Evolutionary conservation across 352 stramenopile species (phyloP).

Genomic region (Phytophthora cactorum): DNA sequence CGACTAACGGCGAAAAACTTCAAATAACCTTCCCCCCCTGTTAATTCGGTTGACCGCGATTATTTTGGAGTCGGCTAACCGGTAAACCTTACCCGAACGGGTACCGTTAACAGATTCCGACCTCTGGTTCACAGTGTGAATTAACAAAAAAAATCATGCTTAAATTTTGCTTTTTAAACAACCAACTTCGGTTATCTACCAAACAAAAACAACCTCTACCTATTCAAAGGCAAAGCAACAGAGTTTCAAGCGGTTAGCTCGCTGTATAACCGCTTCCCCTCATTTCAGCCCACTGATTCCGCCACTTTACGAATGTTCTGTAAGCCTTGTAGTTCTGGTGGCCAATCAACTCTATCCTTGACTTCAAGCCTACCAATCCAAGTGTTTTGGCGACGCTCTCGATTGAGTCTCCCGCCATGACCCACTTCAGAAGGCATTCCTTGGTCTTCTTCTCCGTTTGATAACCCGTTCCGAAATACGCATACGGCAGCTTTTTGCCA

Average conservation of each 20-base stretch:
- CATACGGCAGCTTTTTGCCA: not conserved
- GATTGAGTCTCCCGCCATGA: not conserved
- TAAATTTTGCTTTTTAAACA: too few relatives aligned
- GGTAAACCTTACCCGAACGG: too few relatives aligned
- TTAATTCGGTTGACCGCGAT: too few relatives aligned
- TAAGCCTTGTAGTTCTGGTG: not conserved
- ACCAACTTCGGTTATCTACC: too few relatives aligned
- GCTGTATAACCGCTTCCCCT: not conserved
- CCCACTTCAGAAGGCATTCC: not conserved
- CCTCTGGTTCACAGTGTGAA: too few relatives aligned
- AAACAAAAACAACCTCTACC: too few relatives aligned
- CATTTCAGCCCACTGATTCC: not conserved
- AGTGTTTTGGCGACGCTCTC: not conserved
- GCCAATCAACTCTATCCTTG: not conserved
- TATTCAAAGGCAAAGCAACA: too few relatives aligned
- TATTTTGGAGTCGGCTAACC: too few relatives aligned
- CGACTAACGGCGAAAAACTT: too few relatives aligned
- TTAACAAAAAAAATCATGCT: too few relatives aligned
- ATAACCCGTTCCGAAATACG: not conserved
- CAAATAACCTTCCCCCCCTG: too few relatives aligned
- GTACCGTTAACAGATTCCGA: too few relatives aligned
- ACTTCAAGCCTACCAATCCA: not conserved
- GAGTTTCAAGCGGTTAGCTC: not conserved
- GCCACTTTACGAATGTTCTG: not conserved
- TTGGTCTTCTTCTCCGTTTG: not conserved